A percentile compares a stretch with the other conserved stretches of the same genome.
These are phyloP conservation scores for Pseudopyricularia cyperi DNA, from an alignment of 2,329 filamentous ascomycete species.

Conservation along the genomic window DNA sequence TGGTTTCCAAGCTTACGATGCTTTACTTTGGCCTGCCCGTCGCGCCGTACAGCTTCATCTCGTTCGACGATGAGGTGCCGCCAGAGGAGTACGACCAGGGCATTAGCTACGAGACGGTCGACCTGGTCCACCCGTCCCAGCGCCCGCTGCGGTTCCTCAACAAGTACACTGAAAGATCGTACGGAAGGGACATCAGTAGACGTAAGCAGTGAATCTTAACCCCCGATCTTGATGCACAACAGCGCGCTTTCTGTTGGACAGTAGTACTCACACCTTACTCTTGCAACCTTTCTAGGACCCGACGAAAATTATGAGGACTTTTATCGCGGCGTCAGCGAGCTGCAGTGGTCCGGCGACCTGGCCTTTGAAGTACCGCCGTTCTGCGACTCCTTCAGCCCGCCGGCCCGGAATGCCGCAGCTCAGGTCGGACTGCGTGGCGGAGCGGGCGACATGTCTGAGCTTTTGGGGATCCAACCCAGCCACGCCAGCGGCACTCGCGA, in stretches of 20 bases:
- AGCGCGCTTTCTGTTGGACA: neutral
- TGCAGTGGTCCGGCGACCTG: neutral
- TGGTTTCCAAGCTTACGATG: constrained; percentile 24
- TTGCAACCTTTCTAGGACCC: neutral
- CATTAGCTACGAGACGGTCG: neutral
- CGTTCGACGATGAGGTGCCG: constrained; percentile 5
- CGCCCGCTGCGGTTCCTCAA: constrained; percentile 9
- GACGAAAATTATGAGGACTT: neutral
- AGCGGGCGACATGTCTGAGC: neutral
- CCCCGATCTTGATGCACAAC: too few species aligned
- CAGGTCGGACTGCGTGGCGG: neutral
- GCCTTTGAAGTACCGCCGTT: neutral
- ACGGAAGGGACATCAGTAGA: constrained; percentile 3
- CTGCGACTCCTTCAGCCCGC: neutral
- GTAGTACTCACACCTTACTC: neutral
- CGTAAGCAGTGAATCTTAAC: constrained; percentile 2
- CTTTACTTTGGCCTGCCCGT: constrained; percentile 33
- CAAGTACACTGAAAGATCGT: constrained; percentile 5
- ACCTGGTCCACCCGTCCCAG: constrained; percentile 8
- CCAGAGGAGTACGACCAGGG: constrained; percentile 4
- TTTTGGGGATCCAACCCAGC: neutral
- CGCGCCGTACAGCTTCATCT: constrained; percentile 21
- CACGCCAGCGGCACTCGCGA: neutral
- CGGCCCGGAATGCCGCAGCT: neutral
- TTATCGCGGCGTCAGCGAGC: neutral